Base-by-base conservation (phyloP, 2,329 filamentous ascomycete genomes). In the Cytospora schulzeri region DNA sequence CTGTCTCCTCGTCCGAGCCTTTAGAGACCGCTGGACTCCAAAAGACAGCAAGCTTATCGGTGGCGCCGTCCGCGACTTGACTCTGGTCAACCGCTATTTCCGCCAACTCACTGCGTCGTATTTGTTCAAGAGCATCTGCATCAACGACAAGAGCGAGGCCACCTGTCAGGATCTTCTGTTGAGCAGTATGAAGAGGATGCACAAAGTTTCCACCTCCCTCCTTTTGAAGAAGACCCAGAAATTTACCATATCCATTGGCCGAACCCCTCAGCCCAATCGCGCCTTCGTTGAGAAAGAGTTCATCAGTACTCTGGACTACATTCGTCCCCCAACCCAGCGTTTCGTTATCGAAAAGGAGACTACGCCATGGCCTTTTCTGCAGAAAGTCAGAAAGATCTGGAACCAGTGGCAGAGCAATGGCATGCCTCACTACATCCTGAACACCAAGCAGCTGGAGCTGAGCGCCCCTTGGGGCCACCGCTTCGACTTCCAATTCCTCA, bases 401-500 rank as follows among this genome's bases (percentile, higher is more conserved):
- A 45, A 53, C 24, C 38, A 52, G 45, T 63, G 60, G 60, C 55
- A 45, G 1, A 41, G 24, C 17, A 33, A 33, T 28, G 64, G 60
- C 2, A 51, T 53, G 29, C 54, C 57, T 14, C 50, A 55, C 28
- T 22, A 48, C n/a, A 58, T 63, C 60, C 60, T 60, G 55, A 57
- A 53, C 12, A 62, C 62, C 41, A 58, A 54, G 31, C 64, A 66
- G 56, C 56, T 66, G 7, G 64, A 66, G 38, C 33, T 66, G 14
- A 63, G 51, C 0, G 62, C 60, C 11, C 60, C 60, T 1, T 53
- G 62, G 41, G 64, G 64, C 8, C 60, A 66, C 26, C 54, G 28
- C 41, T 63, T 51, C 51, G 60, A 66, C 56, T 66, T 66, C 41
- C 60, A 63, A 15, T 63, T 63, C 33, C 56, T 66, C 26, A 58